These are phyloP conservation scores for Jasminum sambac DNA, from an alignment of 257 asterid genomes.

Conservation along the genomic window DNA sequence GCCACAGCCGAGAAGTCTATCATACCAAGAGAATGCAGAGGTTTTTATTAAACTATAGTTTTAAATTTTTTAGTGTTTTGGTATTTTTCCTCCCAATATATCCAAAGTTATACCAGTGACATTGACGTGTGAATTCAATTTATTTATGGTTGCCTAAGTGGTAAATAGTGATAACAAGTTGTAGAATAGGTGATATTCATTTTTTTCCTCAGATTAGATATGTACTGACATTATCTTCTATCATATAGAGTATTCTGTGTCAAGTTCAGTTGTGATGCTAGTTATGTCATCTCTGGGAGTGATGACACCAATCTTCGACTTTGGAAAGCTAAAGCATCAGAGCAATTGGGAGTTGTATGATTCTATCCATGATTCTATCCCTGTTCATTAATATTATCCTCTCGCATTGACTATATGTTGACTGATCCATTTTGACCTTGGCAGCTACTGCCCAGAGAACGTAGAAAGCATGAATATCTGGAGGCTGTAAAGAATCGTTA, in stretches of 20 bases:
- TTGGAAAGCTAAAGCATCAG: constrained; percentile 98
- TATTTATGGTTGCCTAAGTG: not conserved
- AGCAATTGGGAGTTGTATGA: constrained; percentile 93
- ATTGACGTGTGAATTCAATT: not conserved
- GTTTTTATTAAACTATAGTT: constrained; percentile 32
- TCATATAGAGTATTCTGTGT: constrained; percentile 84
- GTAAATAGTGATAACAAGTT: not conserved
- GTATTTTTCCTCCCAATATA: constrained; percentile 5
- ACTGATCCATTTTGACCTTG: constrained; percentile 18
- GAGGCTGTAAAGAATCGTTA: constrained; percentile 88
- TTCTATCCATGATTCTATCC: too few relatives aligned
- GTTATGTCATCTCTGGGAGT: constrained; percentile 86
- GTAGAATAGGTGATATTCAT: not conserved
- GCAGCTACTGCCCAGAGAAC: constrained; percentile 93
- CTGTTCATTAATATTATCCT: constrained; percentile 14
- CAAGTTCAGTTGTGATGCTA: constrained; percentile 85
- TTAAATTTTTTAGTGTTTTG: constrained; percentile 14
- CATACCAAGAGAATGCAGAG: constrained; percentile 99
- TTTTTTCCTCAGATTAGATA: not conserved
- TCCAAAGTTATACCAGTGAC: not conserved
- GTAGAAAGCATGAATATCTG: constrained; percentile 71
- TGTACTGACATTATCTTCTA: constrained; percentile 27
- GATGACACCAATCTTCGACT: constrained; percentile 94
- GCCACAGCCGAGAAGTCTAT: constrained; percentile 94
- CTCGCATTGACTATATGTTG: constrained; percentile 2